Evolutionary conservation across 2,329 filamentous ascomycete species (phyloP), one percentile per base, ranked within the genome.

Genomic region (Aspergillus sojae): DNA sequence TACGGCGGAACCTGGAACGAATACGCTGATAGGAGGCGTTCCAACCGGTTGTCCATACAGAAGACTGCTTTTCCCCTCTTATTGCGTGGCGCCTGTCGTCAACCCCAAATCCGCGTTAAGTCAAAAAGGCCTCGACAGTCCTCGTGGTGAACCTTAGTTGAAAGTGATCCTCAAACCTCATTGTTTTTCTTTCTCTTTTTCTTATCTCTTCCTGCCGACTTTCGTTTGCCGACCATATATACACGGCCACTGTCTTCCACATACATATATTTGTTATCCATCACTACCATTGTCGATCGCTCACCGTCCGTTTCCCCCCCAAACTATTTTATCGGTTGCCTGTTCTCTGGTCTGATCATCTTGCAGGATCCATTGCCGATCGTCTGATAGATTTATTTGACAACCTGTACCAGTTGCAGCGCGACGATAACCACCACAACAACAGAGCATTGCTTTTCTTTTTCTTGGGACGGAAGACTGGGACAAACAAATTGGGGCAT

Each of bases 1-100:
- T 28, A 50, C 26, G 46, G 26, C 23, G 26, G 11, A 54, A 54
- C 30, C 16, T 54, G 52, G 52, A 36, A 36, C 52, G 32, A 23
- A 19, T 26, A 55, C 61, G 59, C 62, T 65, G 67, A 70, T 67
- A 66, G 65, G 63, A 66, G 61, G 61, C 32, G 62, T 66, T 64
- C 59, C 58, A 66, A 57, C 19, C 52, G 11, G 12, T 60, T 30
- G 58, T 43, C 58, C 60, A 57, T 63, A 43, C 64, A 63, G 39
- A 45, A 41, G 54, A 48, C 32, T 56, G 48, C 55, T 48, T 43
- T 57, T 41, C 48, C 62, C 64, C 60, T 64, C 62, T 64, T 41
- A 69, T 73, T 73, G 72, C 71, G 72, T 73, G 72, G 70, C 72
- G 67, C 55, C 63, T 65, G 68, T 68, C 67, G 69, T 71, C 71